A percentile compares a stretch with the other conserved stretches of the same genome.
Conservation (phyloP, 2,329 filamentous ascomycete species). For the Triangularia setosa region DNA sequence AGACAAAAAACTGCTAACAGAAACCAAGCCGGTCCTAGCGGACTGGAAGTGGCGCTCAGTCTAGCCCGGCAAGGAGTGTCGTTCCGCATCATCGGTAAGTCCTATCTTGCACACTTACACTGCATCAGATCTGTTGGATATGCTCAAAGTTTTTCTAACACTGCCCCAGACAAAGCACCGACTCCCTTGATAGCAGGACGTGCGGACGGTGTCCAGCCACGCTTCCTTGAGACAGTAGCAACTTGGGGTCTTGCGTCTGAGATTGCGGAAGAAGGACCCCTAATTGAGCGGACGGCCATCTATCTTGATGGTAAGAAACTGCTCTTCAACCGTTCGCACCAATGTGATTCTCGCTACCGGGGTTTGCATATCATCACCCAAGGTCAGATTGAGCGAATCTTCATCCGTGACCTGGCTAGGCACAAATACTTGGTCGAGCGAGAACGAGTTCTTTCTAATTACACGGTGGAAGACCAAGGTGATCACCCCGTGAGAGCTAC, state of each 20-base stretch:
- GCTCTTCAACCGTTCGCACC: not conserved
- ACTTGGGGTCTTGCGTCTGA: not conserved
- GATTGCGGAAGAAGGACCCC: not conserved
- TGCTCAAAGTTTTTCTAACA: not conserved
- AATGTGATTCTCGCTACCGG: not conserved
- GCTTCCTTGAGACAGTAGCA: not conserved
- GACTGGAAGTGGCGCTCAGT: not conserved
- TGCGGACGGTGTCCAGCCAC: not conserved
- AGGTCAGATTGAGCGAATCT: conserved; percentile 1
- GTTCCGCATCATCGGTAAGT: not conserved
- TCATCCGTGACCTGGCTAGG: not conserved
- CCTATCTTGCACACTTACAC: not conserved
- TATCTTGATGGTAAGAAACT: conserved; percentile 2
- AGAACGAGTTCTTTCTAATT: not conserved
- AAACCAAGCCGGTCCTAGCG: not conserved
- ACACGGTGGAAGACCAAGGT: not conserved
- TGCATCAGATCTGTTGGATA: not conserved
- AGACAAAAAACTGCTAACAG: not conserved
- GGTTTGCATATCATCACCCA: conserved; percentile 1
- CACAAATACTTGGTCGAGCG: not conserved
- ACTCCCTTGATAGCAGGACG: not conserved
- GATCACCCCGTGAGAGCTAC: not conserved
- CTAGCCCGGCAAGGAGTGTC: not conserved
- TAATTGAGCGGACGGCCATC: not conserved
- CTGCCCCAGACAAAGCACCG: not conserved